phyloP scores from a whole-genome alignment of 352 stramenopile genomes.

The Thalassiosira livingstoniorum region DNA sequence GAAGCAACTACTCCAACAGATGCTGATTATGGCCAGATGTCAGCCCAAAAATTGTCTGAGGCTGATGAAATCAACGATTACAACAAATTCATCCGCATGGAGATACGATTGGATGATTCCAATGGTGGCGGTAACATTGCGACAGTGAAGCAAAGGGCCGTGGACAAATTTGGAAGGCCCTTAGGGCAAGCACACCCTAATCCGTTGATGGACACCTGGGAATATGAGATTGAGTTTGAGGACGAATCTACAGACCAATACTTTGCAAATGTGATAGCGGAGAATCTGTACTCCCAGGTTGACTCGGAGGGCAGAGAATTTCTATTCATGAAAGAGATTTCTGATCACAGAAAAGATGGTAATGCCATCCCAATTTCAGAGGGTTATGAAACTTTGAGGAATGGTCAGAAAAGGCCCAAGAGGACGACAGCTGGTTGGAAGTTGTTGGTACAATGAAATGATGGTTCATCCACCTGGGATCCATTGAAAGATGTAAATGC shows the following conservation, averaged over 20 bases:
- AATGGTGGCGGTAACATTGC: constrained; percentile 8
- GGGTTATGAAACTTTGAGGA: constrained; percentile 11
- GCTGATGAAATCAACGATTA: not conserved
- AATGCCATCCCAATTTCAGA: constrained; percentile 38
- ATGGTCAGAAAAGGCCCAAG: constrained; percentile 9
- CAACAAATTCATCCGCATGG: not conserved
- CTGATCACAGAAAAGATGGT: constrained; percentile 46
- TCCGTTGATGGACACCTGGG: constrained; percentile 34
- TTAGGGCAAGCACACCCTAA: constrained; percentile 40
- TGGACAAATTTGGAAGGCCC: constrained; percentile 26
- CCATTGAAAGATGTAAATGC: constrained; percentile 61
- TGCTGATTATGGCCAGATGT: not conserved
- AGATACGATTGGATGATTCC: not conserved
- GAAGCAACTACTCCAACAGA: constrained; percentile 4
- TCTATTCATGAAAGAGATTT: constrained; percentile 43
- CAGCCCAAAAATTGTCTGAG: not conserved
- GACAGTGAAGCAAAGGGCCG: not conserved
- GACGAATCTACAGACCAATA: constrained; percentile 36
- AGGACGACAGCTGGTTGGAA: constrained; percentile 48
- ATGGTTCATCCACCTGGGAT: constrained; percentile 47
- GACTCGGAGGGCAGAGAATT: constrained; percentile 16
- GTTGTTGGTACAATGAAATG: constrained; percentile 51
- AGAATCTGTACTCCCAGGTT: constrained; percentile 18
- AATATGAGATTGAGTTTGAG: constrained; percentile 41
- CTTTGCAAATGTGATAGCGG: constrained; percentile 19